Base-by-base conservation (phyloP, 257 asterid genomes). In the Ehretia macrophylla region DNA sequence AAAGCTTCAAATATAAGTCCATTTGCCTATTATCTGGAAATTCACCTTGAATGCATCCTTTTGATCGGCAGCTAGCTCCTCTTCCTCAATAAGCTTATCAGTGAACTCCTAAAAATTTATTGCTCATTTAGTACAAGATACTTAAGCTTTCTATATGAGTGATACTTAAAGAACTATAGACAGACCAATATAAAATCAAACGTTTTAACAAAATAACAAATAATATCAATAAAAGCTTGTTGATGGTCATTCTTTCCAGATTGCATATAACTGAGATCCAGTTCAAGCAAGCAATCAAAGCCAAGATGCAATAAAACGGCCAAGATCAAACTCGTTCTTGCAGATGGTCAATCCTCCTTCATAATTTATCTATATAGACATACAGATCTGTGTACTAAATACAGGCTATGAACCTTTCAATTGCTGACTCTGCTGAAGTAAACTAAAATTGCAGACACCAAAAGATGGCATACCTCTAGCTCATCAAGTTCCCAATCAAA, bases 401-500 rank as follows among this genome's bases (percentile, higher is more conserved):
- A 27, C 35, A 27, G 35, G 35, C 35, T n/a, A n/a, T n/a, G n/a
- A n/a, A n/a, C n/a, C n/a, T 6, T 19, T 49, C 17, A 9, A 13
- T 12, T 5, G 0, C 27, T 11, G 23, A n/a, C 10, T 17, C 21
- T 9, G 22, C 54, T 17, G 22, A 49, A 8, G 17, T 49, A 49
- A 4, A 11, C n/a, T 8, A 5, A 0, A 17, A 17, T n/a, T n/a
- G n/a, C 10, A 49, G 9, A 19, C 16, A 8, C 14, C 17, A 52
- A 32, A 20, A 12, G 58, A 68, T 19, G 13, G 70, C 72, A 63
- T 81, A 92, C 97, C 95, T 86, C 90, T 58, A 83, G 73, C 52
- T 89, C 96, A 79, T 87, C 95, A 50, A 92, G 50, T 52, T 89
- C 96, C 99, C 99, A 92, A 68, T 92, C 99, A 70, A 79, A 92